Conservation (phyloP, 768 basidiomycete genomes). For the Lepiota brunneoincarnata region DNA sequence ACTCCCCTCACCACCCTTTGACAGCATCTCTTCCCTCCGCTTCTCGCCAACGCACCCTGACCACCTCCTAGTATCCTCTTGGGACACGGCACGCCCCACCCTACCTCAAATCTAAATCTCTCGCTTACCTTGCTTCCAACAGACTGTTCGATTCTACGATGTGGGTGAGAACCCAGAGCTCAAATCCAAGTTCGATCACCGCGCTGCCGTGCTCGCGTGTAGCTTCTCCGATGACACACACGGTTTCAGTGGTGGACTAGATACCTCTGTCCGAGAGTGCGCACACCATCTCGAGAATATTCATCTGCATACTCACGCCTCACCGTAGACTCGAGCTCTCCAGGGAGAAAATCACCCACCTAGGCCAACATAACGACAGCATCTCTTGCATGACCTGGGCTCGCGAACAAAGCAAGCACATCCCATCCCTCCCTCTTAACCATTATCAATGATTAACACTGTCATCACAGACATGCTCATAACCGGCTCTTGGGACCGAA, state of each 20-base stretch:
- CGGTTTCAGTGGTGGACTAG: constrained; percentile 86
- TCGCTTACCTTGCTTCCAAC: constrained; percentile 4
- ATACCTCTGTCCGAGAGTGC: constrained; percentile 80
- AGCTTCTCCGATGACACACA: constrained; percentile 66
- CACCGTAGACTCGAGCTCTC: constrained; percentile 68
- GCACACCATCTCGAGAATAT: constrained; percentile 22
- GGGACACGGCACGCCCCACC: constrained; percentile 66
- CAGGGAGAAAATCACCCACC: constrained; percentile 64
- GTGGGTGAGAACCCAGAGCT: constrained; percentile 61
- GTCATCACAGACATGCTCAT: constrained; percentile 58
- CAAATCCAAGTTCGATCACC: constrained; percentile 83
- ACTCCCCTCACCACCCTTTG: constrained; percentile 67
- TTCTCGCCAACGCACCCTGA: constrained; percentile 82
- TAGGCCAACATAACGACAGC: constrained; percentile 81
- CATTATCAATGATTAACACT: neutral
- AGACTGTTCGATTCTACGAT: constrained; percentile 50
- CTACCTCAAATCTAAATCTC: constrained; percentile 7
- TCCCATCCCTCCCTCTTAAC: neutral
- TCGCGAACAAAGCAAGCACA: constrained; percentile 56
- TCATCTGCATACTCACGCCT: neutral
- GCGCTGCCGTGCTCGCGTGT: constrained; percentile 85
- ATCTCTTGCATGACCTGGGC: constrained; percentile 78
- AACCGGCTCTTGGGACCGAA: constrained; percentile 91
- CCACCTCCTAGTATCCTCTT: constrained; percentile 80
- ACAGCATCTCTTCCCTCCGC: constrained; percentile 76